phyloP scores from a whole-genome alignment of 345 rosid genomes.

The Eucalyptus virginea region DNA sequence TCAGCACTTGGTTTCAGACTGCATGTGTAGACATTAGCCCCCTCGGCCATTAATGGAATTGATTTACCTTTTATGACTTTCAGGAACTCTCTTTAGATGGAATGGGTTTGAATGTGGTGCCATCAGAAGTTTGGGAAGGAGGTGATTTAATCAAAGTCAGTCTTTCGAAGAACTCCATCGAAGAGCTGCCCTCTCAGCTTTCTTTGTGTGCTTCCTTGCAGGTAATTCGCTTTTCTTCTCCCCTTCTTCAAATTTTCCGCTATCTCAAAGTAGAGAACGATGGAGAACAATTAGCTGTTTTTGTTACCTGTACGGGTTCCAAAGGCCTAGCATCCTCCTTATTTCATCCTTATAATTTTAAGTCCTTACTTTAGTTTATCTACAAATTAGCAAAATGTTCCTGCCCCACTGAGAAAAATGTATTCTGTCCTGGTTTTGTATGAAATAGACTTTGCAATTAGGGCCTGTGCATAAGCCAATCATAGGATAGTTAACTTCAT shows the following conservation, averaged over 20 bases:
- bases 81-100: constrained; percentile 84
- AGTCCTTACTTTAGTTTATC: background rate
- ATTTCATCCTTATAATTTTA: background rate
- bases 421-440: background rate
- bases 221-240: constrained; percentile 12
- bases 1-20: background rate
- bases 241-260: background rate
- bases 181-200: constrained; percentile 68
- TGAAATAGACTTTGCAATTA: background rate
- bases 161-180: constrained; percentile 76
- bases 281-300: background rate
- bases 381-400: background rate
- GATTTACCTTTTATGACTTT: background rate
- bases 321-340: background rate
- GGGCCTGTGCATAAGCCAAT: background rate
- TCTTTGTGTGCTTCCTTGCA: constrained; percentile 59
- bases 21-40: background rate
- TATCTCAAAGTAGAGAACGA: background rate
- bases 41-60: background rate
- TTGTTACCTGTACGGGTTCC: background rate
- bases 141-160: constrained; percentile 59
- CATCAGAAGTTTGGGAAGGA: constrained; percentile 80
- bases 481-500: background rate
- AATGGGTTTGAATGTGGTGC: constrained; percentile 54
- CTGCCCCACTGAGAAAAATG: background rate